These are phyloP conservation scores for Staphylotrichum longicolle DNA, from an alignment of 495 filamentous ascomycete genomes.

Conservation along the genomic window DNA sequence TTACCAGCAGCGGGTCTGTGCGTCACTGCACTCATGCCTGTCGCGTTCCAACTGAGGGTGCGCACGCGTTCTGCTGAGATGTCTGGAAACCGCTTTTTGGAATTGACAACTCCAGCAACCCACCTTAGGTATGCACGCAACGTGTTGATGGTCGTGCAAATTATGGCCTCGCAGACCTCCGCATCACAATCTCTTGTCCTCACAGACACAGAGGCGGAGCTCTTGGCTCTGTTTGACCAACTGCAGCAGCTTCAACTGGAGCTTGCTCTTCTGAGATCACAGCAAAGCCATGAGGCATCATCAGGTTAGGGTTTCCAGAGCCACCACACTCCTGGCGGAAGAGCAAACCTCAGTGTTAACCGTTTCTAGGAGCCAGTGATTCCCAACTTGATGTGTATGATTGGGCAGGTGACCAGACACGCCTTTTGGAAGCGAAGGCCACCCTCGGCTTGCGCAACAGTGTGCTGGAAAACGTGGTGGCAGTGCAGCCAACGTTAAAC, in stretches of 20 bases:
- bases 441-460: conserved; percentile 63
- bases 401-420: conserved; percentile 46
- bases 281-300: conserved; percentile 25
- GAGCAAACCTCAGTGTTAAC: not conserved
- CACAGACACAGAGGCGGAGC: conserved; percentile 53
- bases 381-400: conserved; percentile 3
- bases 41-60: too few relatives aligned
- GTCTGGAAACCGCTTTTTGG: too few relatives aligned
- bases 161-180: conserved; percentile 10
- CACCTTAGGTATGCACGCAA: not conserved
- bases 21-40: too few relatives aligned
- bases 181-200: conserved; percentile 3
- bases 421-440: conserved; percentile 66
- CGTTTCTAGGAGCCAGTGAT: not conserved
- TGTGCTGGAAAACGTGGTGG: conserved; percentile 63
- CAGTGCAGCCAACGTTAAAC: conserved; percentile 70
- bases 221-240: conserved; percentile 66
- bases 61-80: too few relatives aligned
- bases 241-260: conserved; percentile 69
- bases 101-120: not conserved
- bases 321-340: not conserved
- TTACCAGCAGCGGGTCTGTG: too few relatives aligned
- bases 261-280: conserved; percentile 62
- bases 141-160: too few relatives aligned
- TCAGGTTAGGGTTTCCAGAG: conserved; percentile 3